Base-by-base conservation (phyloP, 2,329 filamentous ascomycete species). In the Neurospora sp. region DNA sequence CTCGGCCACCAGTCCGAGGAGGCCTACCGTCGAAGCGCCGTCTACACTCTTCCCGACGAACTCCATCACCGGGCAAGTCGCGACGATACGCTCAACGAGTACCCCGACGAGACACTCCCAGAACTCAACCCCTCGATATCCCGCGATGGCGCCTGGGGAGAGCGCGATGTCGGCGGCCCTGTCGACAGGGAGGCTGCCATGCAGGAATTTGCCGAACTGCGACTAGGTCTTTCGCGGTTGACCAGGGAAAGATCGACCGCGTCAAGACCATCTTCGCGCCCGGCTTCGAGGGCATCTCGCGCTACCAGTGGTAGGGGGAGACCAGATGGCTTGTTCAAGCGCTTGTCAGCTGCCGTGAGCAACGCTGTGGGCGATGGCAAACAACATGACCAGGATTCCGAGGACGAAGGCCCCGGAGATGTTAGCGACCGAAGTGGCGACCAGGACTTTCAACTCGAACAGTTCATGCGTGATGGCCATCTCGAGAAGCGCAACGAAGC, bases 381-480 rank as follows among this genome's bases (percentile, higher is more conserved):
- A 68, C 69, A 74, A 68, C 72, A 80, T 46, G 69, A 81, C 68
- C 75, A 78, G 67, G 76, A 76, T 36, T 80, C 79, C 66, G 80
- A 79, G 5, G 52, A 52, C 19, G 83, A 85, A 17, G 23, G 33
- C 6, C 67, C 69, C 13, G 43, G 40, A 4, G 68, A 70, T 2
- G 40, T 19, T 33, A 43, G 19, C 15, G 84, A 86, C 17, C 52
- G 52, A 3, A 62, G 33, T 10, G 80, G 85, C 28, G 82, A 86
- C 1, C 86, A 87, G 0, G 88, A 86, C 2, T 93, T 94, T 73
- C 86, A 91, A 71, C 83, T 94, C 1, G 86, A 85, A 40, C 82
- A 88, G 13, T 94, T 94, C 76, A 86, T 94, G 80, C 86, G 87
- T 66, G 88, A 92, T 71, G 91, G 91, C 1, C 90, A 91, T 75